Base-by-base conservation (phyloP, 2,329 filamentous ascomycete species). In the Trichophyton simii region DNA sequence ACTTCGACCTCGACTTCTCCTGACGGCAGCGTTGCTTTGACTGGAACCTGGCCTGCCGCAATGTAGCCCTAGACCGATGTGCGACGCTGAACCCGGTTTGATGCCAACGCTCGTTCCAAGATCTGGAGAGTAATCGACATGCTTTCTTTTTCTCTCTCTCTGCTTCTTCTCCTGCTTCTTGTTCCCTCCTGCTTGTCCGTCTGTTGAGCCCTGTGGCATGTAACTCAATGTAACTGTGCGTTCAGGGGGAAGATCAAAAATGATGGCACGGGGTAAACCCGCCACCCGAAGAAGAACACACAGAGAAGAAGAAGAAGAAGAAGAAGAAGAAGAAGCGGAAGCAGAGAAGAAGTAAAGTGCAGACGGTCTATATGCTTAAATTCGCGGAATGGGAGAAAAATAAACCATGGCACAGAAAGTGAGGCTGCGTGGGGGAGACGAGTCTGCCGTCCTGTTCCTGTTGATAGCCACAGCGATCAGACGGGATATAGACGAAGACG, bases 301-400 rank as follows among this genome's bases (percentile, higher is more conserved):
- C 28, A 31, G 5, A 22, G 46, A 11, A 25, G 22, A 2, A 28
- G 25, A 7, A 31, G 28, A 7, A 31, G 28, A 31, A 31, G 28
- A 31, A 31, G 28, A 6, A 7, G 28, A 7, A 31, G 28, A 6
- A 7, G 28, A 22, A 22, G 3, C 22, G 3, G 22, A 25, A 18
- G 15, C 6, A 48, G 44, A 48, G 46, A 15, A 54, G 22, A 54
- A 5, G 22, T 15, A 13, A 25, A 34, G 55, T 20, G 34, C 55
- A 58, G 31, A 58, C 34, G 55, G 55, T 41, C 55, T 6, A 58
- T 31, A 31, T 58, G 55, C 55, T 58, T 58, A 58, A 58, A 11
- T 41, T 31, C 3, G 9, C n/a, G 31, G 15, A n/a, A 20, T 2
- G 38, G 41, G 41, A 44, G 41, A 44, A 18, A 18, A 44, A 44